Percentiles rank a stretch among this genome's conserved stretches.
Evolutionary conservation across 495 filamentous ascomycete genomes (phyloP).

Genomic region (Podospora bellae-mahoneyi): DNA sequence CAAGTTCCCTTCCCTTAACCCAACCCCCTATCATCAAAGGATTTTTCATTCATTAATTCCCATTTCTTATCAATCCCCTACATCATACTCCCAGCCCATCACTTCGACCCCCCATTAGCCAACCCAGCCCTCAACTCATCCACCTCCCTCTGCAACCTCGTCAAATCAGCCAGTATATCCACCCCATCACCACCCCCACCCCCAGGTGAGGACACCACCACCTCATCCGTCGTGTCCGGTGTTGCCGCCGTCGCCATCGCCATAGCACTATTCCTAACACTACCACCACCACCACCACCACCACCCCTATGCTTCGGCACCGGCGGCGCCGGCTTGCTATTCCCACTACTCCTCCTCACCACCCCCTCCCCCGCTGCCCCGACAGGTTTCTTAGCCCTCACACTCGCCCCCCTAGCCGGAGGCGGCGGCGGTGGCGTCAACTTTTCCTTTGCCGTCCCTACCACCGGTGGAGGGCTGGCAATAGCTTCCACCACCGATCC

Average conservation of each 20-base stretch:
- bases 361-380: background rate
- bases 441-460: constrained; percentile 21
- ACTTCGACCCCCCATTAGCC: background rate
- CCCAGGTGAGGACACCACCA: background rate
- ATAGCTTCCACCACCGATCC: background rate
- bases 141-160: constrained; percentile 66
- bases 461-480: background rate
- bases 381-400: constrained; percentile 34
- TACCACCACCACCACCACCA: constrained; percentile 46
- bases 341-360: background rate
- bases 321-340: constrained; percentile 52
- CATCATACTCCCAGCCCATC: too few species aligned
- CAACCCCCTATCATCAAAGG: too few species aligned
- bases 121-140: constrained; percentile 56
- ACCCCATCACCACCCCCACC: constrained; percentile 23
- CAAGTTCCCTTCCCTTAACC: too few species aligned
- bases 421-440: constrained; percentile 44
- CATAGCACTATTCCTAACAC: constrained; percentile 44
- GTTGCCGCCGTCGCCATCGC: background rate
- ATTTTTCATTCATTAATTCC: too few species aligned
- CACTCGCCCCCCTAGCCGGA: constrained; percentile 39
- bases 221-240: background rate
- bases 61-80: too few species aligned
- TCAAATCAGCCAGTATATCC: constrained; percentile 65
- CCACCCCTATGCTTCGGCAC: constrained; percentile 51